Evolutionary conservation across 228 moss, liverwort and hornwort genomes (phyloP), one percentile per base, ranked within the genome.

Genomic region (Sphagnum fallax): DNA sequence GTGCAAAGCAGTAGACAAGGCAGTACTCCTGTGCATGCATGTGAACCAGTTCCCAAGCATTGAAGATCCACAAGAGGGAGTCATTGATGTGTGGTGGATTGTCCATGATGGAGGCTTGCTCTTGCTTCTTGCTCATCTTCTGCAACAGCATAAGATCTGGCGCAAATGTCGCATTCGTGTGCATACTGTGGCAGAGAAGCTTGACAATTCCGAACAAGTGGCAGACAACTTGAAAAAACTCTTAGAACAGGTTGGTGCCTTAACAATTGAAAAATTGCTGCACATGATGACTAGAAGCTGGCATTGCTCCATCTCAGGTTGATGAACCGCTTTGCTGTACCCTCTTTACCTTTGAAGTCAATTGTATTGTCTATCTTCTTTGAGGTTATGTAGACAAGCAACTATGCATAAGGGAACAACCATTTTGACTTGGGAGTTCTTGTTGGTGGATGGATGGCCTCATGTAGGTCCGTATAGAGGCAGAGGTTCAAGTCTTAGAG

Each of bases 21-120:
- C 93, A 1, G 89, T 90, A 4, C 80, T 98, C 15, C 75, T 98
- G 52, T 91, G 97, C 73, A 81, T 98, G 93, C 85, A 92, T 77
- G 75, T 93, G 71, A 75, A 91, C 16, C 76, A 76, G 5, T 98
- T 98, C 59, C 97, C 97, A 48, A 72, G 77, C 0, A 82, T 73
- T 62, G 91, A 84, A 48, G 77, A 78, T 16, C 74, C 85, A 63
- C 93, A 93, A 49, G 93, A 93, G 76, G 97, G 97, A 64, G 77
- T 76, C 59, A 91, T 98, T 61, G 91, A 98, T 65, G 86, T 98
- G 4, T 98, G 97, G 97, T 98, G 97, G 97, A 89, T 98, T 77
- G 93, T 98, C 18, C 97, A 93, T 65, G 93, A 98, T 49, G 97
- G 93, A 69, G 97, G 93, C 10, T 72, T 98, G 80, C 85, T 93